Conservation (phyloP, 345 rosid species). For the Turnera subulata region DNA sequence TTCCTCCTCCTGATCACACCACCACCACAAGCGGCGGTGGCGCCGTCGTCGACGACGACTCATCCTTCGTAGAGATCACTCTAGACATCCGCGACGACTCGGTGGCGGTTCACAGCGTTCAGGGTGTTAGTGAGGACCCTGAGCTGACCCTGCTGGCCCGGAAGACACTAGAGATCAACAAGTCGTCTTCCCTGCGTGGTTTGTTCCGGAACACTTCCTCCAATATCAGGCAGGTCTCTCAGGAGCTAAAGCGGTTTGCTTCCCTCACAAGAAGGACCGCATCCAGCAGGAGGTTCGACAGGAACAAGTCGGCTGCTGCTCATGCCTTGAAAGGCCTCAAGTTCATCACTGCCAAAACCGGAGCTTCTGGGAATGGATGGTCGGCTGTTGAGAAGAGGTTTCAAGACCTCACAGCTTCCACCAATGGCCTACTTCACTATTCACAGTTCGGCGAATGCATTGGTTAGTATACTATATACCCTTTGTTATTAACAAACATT, state of each 20-base stretch:
- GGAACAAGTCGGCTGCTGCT: conserved; percentile 68
- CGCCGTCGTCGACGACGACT: conserved; percentile 20
- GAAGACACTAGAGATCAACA: conserved; percentile 55
- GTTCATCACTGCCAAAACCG: conserved; percentile 64
- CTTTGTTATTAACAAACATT: too few relatives aligned
- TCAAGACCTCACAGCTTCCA: conserved; percentile 45
- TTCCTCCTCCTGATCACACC: conserved; percentile 44
- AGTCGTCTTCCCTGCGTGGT: conserved; percentile 37
- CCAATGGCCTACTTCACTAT: conserved; percentile 51
- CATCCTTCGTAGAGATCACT: conserved; percentile 74
- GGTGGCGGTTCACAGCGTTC: conserved; percentile 84
- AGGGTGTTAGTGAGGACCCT: conserved; percentile 67
- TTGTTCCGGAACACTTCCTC: conserved; percentile 65
- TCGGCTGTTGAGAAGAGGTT: conserved; percentile 62
- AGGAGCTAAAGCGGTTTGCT: conserved; percentile 63
- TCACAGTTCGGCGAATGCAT: conserved; percentile 79
- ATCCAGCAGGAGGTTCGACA: conserved; percentile 36
- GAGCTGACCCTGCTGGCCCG: conserved; percentile 61
- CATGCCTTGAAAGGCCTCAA: conserved; percentile 84
- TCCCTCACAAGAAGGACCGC: conserved; percentile 50
- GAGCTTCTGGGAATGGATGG: conserved; percentile 49
- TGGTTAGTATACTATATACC: conserved; percentile 50
- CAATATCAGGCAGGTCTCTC: conserved; percentile 63
- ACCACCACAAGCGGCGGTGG: conserved; percentile 11
- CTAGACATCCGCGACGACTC: conserved; percentile 74